Base-by-base conservation (phyloP, 2,329 filamentous ascomycete genomes). In the Bipolaris bicolor region DNA sequence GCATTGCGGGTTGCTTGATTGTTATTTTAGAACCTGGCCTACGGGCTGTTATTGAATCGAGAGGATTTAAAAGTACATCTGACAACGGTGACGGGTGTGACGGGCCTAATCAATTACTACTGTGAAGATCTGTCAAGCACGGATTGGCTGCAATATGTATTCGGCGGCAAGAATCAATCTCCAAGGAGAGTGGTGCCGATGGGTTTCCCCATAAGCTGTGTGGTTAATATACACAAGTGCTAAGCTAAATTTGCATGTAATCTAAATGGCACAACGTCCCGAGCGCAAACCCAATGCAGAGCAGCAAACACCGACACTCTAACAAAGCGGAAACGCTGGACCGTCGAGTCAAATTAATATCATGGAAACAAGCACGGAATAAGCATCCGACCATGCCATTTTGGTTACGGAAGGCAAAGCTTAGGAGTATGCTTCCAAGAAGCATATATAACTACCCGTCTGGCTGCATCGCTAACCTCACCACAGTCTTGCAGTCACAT, bases 301-400 rank as follows among this genome's bases (percentile, higher is more conserved):
- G 39, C 18, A 33, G 7, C 45, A 45, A 36, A 40, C 29, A 46
- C 31, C 39, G 31, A 44, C 20, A 41, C 13, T 63, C 57, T 58
- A 60, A 37, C 53, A 57, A 62, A 49, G 55, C 29, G 54, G 33
- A 31, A 37, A 44, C 48, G 47, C 62, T 57, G 48, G 39, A 39
- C 43, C 24, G 50, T 52, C 52, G 49, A 47, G 31, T 43, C 40
- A 13, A 31, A 52, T 49, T 48, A 47, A 53, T 50, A 24, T 31
- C 29, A 36, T 43, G 34, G 51, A 51, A 44, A 55, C 40, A 54
- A 57, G 49, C 50, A 59, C 44, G 34, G 24, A 37, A 29, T 31
- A 43, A 55, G 46, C 45, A 33, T 47, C 24, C 22, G 20, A 46
- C 55, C 39, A 58, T 58, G 18, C 45, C 51, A 3, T 18, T 49